Percentiles rank a stretch among this genome's conserved stretches.
phyloP scores from a whole-genome alignment of 1,284 basidiomycete genomes.

The Ganoderma meredithae region DNA sequence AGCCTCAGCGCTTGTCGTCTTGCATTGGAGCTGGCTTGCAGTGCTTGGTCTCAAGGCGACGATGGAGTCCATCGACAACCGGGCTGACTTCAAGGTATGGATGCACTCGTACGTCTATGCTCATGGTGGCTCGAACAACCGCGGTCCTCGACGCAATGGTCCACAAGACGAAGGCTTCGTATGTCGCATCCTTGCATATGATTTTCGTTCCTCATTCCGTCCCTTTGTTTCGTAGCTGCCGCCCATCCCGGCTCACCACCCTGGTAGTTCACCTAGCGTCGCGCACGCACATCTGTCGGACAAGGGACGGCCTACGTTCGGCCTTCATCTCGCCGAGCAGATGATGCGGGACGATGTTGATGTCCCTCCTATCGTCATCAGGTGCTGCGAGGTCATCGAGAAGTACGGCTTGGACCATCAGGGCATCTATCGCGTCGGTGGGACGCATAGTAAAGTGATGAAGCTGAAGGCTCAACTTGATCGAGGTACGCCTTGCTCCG shows the following conservation, averaged over 20 bases:
- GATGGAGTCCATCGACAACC: slow-evolving; percentile 93
- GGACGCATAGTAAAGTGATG: slow-evolving; percentile 89
- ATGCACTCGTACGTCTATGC: slow-evolving; percentile 97
- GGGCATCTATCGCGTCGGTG: slow-evolving; percentile 95
- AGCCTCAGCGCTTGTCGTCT: neutral
- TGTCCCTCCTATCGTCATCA: slow-evolving; percentile 87
- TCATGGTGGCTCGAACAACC: slow-evolving; percentile 65
- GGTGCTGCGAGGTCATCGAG: slow-evolving; percentile 94
- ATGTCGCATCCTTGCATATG: slow-evolving; percentile 42
- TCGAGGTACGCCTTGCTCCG: slow-evolving; percentile 64
- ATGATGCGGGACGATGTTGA: slow-evolving; percentile 91
- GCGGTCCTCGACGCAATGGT: slow-evolving; percentile 83
- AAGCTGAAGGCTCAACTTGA: slow-evolving; percentile 88
- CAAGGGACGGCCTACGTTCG: slow-evolving; percentile 83
- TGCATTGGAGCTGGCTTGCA: slow-evolving; percentile 36
- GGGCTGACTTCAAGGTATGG: slow-evolving; percentile 93
- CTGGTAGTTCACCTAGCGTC: slow-evolving; percentile 41
- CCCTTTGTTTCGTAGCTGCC: slow-evolving; percentile 56
- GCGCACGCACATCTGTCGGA: slow-evolving; percentile 55
- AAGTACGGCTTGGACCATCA: slow-evolving; percentile 84
- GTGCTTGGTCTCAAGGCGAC: slow-evolving; percentile 85
- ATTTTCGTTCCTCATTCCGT: slow-evolving; percentile 12
- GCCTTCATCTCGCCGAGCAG: slow-evolving; percentile 91
- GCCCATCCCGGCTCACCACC: slow-evolving; percentile 48
- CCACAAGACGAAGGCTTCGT: slow-evolving; percentile 90